Percentiles rank a stretch among this genome's conserved stretches.
phyloP scores from a whole-genome alignment of 148 eudicot genomes.

The Salicornia ramosissima region DNA sequence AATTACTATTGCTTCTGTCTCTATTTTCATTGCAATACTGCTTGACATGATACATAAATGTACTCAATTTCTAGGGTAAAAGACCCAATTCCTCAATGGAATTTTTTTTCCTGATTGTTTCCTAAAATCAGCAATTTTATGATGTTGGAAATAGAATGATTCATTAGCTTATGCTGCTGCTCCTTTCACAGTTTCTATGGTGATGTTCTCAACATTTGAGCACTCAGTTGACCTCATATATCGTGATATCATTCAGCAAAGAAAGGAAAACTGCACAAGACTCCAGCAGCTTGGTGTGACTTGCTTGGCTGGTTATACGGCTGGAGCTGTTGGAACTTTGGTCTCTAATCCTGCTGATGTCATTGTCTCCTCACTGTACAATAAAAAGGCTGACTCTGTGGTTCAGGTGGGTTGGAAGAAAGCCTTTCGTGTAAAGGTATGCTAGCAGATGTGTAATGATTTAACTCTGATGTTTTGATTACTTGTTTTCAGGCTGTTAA shows the following conservation, averaged over 20 bases:
- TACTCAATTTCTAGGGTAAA: not conserved
- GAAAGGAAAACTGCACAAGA: conserved; percentile 73
- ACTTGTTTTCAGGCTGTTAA: conserved; percentile 56
- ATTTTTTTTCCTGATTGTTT: not conserved
- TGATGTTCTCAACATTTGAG: conserved; percentile 96
- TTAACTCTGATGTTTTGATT: not conserved
- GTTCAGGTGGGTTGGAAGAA: conserved; percentile 40
- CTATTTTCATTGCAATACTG: not conserved
- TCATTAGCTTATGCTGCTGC: conserved; percentile 10
- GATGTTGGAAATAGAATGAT: not conserved
- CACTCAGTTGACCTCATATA: conserved; percentile 73
- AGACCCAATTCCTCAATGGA: not conserved
- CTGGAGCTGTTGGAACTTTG: conserved; percentile 87
- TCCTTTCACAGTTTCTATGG: conserved; percentile 70
- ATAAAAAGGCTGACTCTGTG: conserved; percentile 61
- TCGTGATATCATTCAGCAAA: conserved; percentile 41
- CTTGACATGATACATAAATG: not conserved
- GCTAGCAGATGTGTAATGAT: not conserved
- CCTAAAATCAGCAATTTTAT: not conserved
- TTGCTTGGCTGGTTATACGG: conserved; percentile 79
- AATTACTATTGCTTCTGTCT: not conserved
- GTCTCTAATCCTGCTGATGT: conserved; percentile 91
- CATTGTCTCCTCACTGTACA: conserved; percentile 74
- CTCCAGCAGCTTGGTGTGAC: conserved; percentile 88
- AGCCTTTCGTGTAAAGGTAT: conserved; percentile 8